Evolutionary conservation across 352 stramenopile species (phyloP), one percentile per base, ranked within the genome.

Genomic region (Globisporangium perplexum): DNA sequence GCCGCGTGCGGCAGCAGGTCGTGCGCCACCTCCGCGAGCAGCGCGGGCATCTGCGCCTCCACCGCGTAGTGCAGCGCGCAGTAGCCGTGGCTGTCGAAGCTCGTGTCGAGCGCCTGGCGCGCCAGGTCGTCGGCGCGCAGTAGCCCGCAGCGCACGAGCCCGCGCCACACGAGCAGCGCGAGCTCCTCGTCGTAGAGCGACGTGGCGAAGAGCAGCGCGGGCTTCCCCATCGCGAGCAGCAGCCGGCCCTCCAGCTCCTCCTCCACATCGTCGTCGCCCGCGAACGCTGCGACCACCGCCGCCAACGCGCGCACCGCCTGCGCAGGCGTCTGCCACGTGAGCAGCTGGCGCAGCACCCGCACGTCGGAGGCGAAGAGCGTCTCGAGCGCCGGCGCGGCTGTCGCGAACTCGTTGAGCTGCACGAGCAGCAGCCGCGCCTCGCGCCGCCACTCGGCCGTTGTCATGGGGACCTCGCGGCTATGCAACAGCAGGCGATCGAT

Each of bases 101-200:
- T 71, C 49, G 90, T 94, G 63, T 90, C 72, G 48, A 90, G 62
- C 42, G 74, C 75, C 41, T 91, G 81, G n/a, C 68, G 74, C 22
- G 68, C 62, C 30, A 89, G 56, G 45, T 84, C 65, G 28, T 77
- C 65, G 1, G 26, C 49, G 24, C 62, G 54, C 24, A 81, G 74
- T 3, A 18, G 35, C 18, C 14, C 36, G 63, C 88, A 70, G 23
- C 63, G 63, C 23, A 79, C 39, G 23, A 88, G 68, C 1, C 78
- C 80, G 28, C 55, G 55, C 76, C 78, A 89, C 59, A 91, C 71
- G 33, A 85, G 53, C 30, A 73, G 45, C 31, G 79, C 75, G 33
- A 94, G 66, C 35, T 90, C 75, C 55, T 94, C 83, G 58, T 94
- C 83, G 57, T 94, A 94, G 50, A 94, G 86, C 42, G 83, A 90